Evolutionary conservation across 805 yeast genomes (phyloP).

Genomic region (Saccharomycopsis sp.): DNA sequence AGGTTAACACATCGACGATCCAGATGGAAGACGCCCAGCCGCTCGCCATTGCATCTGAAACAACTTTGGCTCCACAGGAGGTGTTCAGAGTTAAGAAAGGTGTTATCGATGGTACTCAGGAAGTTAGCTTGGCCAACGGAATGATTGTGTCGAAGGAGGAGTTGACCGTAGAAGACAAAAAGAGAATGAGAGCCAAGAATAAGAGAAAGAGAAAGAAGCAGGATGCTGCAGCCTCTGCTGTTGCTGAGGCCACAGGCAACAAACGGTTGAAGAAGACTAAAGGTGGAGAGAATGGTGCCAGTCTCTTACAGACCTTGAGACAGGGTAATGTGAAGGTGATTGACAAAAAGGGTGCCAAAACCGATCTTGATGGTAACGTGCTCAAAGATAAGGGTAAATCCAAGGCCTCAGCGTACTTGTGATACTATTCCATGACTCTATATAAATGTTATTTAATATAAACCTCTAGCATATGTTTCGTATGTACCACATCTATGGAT

Average conservation of each 20-base stretch:
- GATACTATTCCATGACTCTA: not conserved
- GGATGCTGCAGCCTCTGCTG: constrained; percentile 24
- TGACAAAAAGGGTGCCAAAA: constrained; percentile 67
- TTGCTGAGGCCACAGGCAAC: constrained; percentile 20
- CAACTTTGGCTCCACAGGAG: constrained; percentile 92
- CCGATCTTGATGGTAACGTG: constrained; percentile 64
- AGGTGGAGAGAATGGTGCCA: constrained; percentile 51
- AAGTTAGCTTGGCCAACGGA: constrained; percentile 70
- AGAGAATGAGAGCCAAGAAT: constrained; percentile 76
- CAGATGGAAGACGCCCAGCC: constrained; percentile 97
- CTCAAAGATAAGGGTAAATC: constrained; percentile 35
- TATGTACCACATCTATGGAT: too few relatives aligned
- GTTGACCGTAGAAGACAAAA: constrained; percentile 76
- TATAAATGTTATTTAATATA: too few relatives aligned
- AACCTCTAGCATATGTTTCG: too few relatives aligned
- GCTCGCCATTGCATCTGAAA: constrained; percentile 62
- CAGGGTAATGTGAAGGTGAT: constrained; percentile 74
- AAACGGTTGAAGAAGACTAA: constrained; percentile 32
- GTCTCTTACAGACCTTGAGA: constrained; percentile 62
- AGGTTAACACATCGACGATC: constrained; percentile 75
- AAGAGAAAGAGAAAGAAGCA: constrained; percentile 72
- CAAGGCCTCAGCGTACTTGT: not conserved
- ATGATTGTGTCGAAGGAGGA: constrained; percentile 76
- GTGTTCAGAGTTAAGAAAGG: constrained; percentile 50
- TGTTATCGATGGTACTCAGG: constrained; percentile 42